phyloP scores from a whole-genome alignment of 805 yeast genomes.

The Nematodospora valgi region DNA sequence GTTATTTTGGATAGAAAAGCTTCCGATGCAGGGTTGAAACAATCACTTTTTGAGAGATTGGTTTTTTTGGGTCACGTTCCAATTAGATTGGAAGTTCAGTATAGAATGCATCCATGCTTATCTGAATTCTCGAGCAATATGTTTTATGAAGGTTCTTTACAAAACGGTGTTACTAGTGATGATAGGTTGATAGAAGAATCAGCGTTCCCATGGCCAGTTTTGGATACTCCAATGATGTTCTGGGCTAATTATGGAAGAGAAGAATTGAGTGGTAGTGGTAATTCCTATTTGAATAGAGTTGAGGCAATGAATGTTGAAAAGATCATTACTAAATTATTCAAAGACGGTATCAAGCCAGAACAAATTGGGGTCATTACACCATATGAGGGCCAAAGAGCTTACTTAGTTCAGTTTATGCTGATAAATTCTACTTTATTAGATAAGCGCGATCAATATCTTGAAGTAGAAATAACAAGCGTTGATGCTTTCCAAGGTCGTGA shows the following conservation, averaged over 20 bases:
- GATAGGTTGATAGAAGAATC: constrained; percentile 55
- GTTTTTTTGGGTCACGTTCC: constrained; percentile 82
- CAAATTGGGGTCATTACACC: constrained; percentile 95
- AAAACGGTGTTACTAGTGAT: constrained; percentile 83
- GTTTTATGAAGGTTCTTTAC: constrained; percentile 90
- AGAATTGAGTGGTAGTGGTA: constrained; percentile 79
- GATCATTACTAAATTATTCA: constrained; percentile 65
- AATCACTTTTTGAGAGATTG: constrained; percentile 84
- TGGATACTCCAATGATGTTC: constrained; percentile 88
- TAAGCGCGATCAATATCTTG: constrained; percentile 54
- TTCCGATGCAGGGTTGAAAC: constrained; percentile 80
- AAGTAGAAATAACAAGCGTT: constrained; percentile 74
- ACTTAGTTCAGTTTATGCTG: constrained; percentile 72
- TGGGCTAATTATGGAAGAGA: constrained; percentile 90
- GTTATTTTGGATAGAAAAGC: constrained; percentile 79
- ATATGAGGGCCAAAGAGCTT: constrained; percentile 90
- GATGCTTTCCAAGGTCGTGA: constrained; percentile 45
- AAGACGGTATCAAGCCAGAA: constrained; percentile 71
- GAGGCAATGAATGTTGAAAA: constrained; percentile 90
- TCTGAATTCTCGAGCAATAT: constrained; percentile 86
- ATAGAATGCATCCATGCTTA: constrained; percentile 89
- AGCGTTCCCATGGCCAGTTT: constrained; percentile 89
- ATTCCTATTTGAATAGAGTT: constrained; percentile 76
- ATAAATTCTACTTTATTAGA: constrained; percentile 62
- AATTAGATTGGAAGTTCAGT: constrained; percentile 83